Base-by-base conservation (phyloP, 1,139 yeast species). In the Pichia sp. region DNA sequence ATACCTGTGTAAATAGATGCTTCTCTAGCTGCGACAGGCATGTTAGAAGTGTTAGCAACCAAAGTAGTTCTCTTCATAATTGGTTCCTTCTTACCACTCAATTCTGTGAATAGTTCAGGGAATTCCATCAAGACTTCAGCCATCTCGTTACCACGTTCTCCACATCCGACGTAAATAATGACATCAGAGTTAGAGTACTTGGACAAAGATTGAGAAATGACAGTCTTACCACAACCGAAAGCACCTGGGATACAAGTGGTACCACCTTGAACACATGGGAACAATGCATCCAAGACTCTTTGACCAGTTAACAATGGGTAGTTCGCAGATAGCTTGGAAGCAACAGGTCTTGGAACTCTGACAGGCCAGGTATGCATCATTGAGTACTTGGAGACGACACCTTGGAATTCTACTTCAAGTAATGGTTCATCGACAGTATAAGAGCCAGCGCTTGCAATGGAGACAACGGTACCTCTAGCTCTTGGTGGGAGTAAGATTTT, bases 1-100 rank as follows among this genome's bases (percentile, higher is more conserved):
- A 91, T 91, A 74, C 99, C 98, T 23, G 99, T 91, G 67, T 91
- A 91, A 59, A 91, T 91, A 29, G 98, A 91, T 31, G 99, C 99
- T 67, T 91, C 99, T 76, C 99, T 83, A 18, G 98, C 98, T 45
- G 99, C 99, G 54, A 91, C 99, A 39, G 99, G 99, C 99, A 91
- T 91, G 63, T 91, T 91, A 24, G 97, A 91, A 33, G 99, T 91
- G 63, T 91, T 91, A 38, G 99, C 99, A 39, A 91, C 98, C 61
- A 91, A 75, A 29, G 97, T 83, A 31, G 99, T 91, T 72, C 99
- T 93, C 72, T 91, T 93, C 99, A 91, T 91, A 60, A 91, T 93
- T 49, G 98, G 96, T 66, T 91, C 99, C 67, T 87, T 85, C 58
- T 86, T 80, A 50, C 97, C 98, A 39, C 78, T 72, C 41, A 86